Evolutionary conservation across 1,284 basidiomycete species (phyloP), one percentile per base, ranked within the genome.

Genomic region (Ganoderma sinense): DNA sequence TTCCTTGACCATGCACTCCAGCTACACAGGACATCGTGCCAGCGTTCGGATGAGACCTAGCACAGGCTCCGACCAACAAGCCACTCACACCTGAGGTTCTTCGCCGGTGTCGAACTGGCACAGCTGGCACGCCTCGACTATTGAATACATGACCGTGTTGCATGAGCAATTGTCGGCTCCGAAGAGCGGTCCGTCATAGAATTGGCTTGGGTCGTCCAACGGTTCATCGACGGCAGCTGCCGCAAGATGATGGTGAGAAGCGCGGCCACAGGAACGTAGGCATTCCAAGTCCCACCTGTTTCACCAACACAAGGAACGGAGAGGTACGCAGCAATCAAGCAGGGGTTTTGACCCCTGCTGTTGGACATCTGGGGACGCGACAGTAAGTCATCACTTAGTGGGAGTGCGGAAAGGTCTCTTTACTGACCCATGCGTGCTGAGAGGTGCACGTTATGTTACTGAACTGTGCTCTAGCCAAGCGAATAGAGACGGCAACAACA

Each of bases 131-230:
- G 41, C 68, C 31, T 53, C 53, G 31, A 36, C 31, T 6, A 69
- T 29, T 4, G 64, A 65, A 16, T 69, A 66, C 60, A 40, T 40
- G 23, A 69, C 64, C 7, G 60, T 66, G 51, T 69, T 69, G 64
- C 68, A 69, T 14, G 36, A 18, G 33, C 68, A 63, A n/a, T 29
- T 11, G 41, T 36, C 51, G 2, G 53, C 29, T 16, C 29, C 53
- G 53, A 56, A 56, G 31, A 56, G 53, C 14, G 53, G 58, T n/a
- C 16, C 41, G 16, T 31, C 43, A 55, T 33, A 56, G 16, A 33
- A 56, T 33, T 56, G 14, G 18, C 53, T 29, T 6, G 53, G 29
- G 36, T 20, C 10, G 39, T 64, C 29, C 31, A 56, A 33, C 31
- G 16, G 14, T 6, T 16, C 29, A 56, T 16, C 26, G 53, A 33